Evolutionary conservation across 495 filamentous ascomycete species (phyloP).

Genomic region (Neurospora sublineolata): DNA sequence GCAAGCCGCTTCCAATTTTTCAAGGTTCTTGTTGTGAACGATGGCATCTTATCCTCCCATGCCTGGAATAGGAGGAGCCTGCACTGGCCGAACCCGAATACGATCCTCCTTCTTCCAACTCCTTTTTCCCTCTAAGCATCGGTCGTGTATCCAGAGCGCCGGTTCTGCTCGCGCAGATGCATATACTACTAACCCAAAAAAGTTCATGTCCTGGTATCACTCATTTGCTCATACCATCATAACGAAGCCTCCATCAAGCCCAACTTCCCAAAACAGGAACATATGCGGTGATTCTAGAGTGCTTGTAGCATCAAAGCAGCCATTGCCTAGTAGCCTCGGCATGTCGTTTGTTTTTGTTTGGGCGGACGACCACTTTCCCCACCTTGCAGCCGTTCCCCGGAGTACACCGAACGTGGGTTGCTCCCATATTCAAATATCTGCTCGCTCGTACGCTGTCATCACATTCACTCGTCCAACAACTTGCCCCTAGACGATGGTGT

Average conservation of each 20-base stretch:
- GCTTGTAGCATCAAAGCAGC: background rate
- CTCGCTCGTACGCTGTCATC: background rate
- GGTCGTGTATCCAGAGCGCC: background rate
- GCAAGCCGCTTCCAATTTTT: background rate
- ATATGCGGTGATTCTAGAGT: background rate
- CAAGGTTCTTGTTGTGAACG: background rate
- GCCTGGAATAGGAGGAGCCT: background rate
- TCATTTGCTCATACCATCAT: background rate
- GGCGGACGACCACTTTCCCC: background rate
- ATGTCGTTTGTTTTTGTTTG: background rate
- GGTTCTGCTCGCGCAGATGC: background rate
- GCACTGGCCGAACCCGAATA: background rate
- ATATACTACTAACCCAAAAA: background rate
- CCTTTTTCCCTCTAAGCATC: background rate
- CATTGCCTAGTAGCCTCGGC: background rate
- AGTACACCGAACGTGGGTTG: background rate
- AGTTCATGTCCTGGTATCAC: background rate
- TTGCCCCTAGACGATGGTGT: constrained; percentile 29
- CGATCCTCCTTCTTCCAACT: background rate
- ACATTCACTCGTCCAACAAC: constrained; percentile 26
- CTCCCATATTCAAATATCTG: background rate
- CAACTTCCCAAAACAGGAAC: background rate
- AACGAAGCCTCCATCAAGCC: background rate
- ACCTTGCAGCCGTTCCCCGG: background rate
- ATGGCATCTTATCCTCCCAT: background rate